These are phyloP conservation scores for Condylostoma magnum DNA, from an alignment of 169 alveolate genomes.

Conservation along the genomic window DNA sequence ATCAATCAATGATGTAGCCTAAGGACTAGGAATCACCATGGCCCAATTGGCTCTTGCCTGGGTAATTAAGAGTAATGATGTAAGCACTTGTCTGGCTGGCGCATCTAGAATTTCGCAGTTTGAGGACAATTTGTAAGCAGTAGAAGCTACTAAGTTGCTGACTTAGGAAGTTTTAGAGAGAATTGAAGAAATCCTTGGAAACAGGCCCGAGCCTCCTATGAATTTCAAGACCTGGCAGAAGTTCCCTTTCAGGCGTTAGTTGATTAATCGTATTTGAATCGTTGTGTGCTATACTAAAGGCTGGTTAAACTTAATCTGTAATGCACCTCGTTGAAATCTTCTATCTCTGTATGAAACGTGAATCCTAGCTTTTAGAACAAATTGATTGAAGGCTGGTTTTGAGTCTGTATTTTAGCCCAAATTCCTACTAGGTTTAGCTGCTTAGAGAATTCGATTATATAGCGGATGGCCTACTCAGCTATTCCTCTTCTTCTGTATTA, in stretches of 20 bases:
- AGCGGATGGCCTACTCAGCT: too few relatives aligned
- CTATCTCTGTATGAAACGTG: too few relatives aligned
- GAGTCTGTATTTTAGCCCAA: too few relatives aligned
- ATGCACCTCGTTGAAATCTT: too few relatives aligned
- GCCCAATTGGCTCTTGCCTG: slow-evolving; percentile 80
- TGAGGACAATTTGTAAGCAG: slow-evolving; percentile 36
- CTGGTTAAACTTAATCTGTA: too few relatives aligned
- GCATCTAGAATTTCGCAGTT: slow-evolving; percentile 47
- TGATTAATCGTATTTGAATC: too few relatives aligned
- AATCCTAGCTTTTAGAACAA: too few relatives aligned
- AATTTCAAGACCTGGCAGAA: slow-evolving; percentile 29
- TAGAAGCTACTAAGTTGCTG: slow-evolving; percentile 11
- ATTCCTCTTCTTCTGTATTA: too few relatives aligned
- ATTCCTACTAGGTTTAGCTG: too few relatives aligned
- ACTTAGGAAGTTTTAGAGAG: slow-evolving; percentile 46
- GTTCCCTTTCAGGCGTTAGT: slow-evolving; percentile 10
- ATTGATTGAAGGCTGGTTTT: too few relatives aligned
- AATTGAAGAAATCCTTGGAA: slow-evolving; percentile 43
- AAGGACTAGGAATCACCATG: slow-evolving; percentile 55
- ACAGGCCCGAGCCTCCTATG: slow-evolving; percentile 49
- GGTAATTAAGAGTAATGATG: slow-evolving; percentile 71
- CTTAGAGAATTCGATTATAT: too few relatives aligned
- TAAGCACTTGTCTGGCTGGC: slow-evolving; percentile 64
- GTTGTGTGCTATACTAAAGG: too few relatives aligned
- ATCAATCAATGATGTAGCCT: slow-evolving; percentile 45